Conservation (phyloP, 2,329 filamentous ascomycete genomes). For the Aquanectria penicillioides region DNA sequence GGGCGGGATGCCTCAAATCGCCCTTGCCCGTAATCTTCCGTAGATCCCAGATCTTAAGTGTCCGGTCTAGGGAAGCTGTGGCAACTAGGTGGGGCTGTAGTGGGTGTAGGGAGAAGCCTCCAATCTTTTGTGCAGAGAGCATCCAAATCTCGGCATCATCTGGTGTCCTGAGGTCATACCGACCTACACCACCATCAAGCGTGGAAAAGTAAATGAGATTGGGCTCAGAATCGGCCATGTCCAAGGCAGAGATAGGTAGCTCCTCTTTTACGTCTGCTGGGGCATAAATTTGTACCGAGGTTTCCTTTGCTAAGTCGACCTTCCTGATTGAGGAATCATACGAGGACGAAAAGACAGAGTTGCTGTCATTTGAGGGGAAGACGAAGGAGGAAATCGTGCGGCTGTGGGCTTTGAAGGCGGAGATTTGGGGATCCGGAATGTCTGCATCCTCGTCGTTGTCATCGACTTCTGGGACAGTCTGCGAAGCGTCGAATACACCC, state of each 20-base stretch:
- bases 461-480: slow-evolving; percentile 68
- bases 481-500: slow-evolving; percentile 90
- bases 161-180: slow-evolving; percentile 77
- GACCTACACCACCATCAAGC: slow-evolving; percentile 80
- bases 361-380: slow-evolving; percentile 77
- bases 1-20: slow-evolving; percentile 68
- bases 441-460: slow-evolving; percentile 76
- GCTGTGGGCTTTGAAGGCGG: slow-evolving; percentile 89
- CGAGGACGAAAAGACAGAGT: slow-evolving; percentile 83
- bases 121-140: slow-evolving; percentile 92
- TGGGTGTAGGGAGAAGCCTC: slow-evolving; percentile 89
- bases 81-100: slow-evolving; percentile 82
- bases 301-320: slow-evolving; percentile 82
- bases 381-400: slow-evolving; percentile 88
- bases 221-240: slow-evolving; percentile 76
- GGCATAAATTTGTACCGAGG: slow-evolving; percentile 84
- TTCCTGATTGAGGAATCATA: slow-evolving; percentile 94
- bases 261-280: slow-evolving; percentile 76
- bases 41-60: slow-evolving; percentile 91
- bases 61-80: slow-evolving; percentile 90
- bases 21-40: slow-evolving; percentile 77
- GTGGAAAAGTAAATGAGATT: slow-evolving; percentile 89
- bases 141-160: slow-evolving; percentile 73
- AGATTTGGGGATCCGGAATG: slow-evolving; percentile 78
- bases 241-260: slow-evolving; percentile 83